A percentile compares a stretch with the other conserved stretches of the same genome.
Evolutionary conservation across 768 basidiomycete genomes (phyloP).

Genomic region (Sarcomyxa edulis): DNA sequence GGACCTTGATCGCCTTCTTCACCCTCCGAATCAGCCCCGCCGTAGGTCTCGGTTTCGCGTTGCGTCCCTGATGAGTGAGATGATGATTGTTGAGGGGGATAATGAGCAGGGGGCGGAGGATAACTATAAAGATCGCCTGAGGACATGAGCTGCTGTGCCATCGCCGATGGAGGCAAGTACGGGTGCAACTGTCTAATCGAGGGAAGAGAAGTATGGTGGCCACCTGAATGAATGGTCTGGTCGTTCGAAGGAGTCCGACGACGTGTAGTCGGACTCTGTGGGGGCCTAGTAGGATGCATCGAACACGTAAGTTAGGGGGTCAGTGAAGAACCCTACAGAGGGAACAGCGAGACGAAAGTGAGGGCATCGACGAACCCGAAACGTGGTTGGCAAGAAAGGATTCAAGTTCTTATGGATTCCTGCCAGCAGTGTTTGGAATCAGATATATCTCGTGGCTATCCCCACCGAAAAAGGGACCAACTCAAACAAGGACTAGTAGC

Average conservation of each 20-base stretch:
- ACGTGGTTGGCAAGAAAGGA: conserved; percentile 7
- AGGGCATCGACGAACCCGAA: conserved; percentile 11
- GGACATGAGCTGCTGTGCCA: conserved; percentile 19
- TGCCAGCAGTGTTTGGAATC: conserved; percentile 19
- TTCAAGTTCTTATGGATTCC: conserved; percentile 26
- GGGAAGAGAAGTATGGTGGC: conserved; percentile 47
- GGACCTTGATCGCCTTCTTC: conserved; percentile 46
- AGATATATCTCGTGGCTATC: conserved; percentile 20
- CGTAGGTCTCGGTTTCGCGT: conserved; percentile 27
- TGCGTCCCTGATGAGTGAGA: conserved; percentile 18
- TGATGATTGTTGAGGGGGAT: conserved; percentile 11
- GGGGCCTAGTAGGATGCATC: conserved; percentile 13
- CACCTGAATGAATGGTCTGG: too few species aligned
- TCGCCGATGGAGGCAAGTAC: conserved; percentile 52
- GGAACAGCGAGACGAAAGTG: conserved; percentile 3
- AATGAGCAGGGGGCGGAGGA: conserved; percentile 19
- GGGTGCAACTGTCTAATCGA: conserved; percentile 68
- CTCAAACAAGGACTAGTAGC: conserved; percentile 28
- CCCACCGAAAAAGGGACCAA: conserved; percentile 31
- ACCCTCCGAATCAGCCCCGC: conserved; percentile 50
- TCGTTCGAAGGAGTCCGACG: too few species aligned
- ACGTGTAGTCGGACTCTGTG: conserved; percentile 23
- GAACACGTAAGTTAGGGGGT: conserved; percentile 16
- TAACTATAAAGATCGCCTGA: conserved; percentile 14
- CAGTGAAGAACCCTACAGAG: conserved; percentile 8